Percentiles rank a stretch among this genome's conserved stretches.
phyloP scores from a whole-genome alignment of 306 rosid genomes.

The Aeschynomene evenia region DNA sequence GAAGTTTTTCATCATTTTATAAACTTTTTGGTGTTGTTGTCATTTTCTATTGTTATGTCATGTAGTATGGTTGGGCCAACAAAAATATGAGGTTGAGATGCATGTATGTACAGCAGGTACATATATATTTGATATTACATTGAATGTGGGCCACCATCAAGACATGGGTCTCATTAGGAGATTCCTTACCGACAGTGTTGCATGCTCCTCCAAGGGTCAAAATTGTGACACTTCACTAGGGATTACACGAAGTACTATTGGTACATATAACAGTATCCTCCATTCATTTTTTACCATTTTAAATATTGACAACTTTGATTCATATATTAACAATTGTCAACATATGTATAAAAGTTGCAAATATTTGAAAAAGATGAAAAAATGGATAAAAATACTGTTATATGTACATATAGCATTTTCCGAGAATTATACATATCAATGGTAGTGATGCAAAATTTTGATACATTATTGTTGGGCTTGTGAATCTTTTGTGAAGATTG shows the following conservation, averaged over 20 bases:
- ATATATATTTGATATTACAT: too few species aligned
- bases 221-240: background rate
- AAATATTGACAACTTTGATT: too few species aligned
- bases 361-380: too few species aligned
- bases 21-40: background rate
- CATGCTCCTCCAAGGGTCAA: background rate
- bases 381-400: too few species aligned
- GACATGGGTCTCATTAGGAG: slow-evolving; percentile 34
- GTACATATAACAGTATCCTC: too few species aligned
- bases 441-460: background rate
- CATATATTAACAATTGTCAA: too few species aligned
- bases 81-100: slow-evolving; percentile 31
- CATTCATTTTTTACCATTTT: too few species aligned
- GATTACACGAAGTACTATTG: too few species aligned
- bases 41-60: slow-evolving; percentile 12
- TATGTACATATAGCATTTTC: too few species aligned
- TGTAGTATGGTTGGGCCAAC: slow-evolving; percentile 31
- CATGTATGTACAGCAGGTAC: slow-evolving; percentile 23
- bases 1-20: background rate
- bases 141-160: slow-evolving; percentile 27
- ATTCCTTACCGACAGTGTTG: slow-evolving; percentile 44
- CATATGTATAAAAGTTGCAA: too few species aligned
- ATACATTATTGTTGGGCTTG: background rate
- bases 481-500: slow-evolving; percentile 27
- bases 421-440: background rate